Conservation (phyloP, 1,139 yeast genomes). For the Lodderomyces theae region DNA sequence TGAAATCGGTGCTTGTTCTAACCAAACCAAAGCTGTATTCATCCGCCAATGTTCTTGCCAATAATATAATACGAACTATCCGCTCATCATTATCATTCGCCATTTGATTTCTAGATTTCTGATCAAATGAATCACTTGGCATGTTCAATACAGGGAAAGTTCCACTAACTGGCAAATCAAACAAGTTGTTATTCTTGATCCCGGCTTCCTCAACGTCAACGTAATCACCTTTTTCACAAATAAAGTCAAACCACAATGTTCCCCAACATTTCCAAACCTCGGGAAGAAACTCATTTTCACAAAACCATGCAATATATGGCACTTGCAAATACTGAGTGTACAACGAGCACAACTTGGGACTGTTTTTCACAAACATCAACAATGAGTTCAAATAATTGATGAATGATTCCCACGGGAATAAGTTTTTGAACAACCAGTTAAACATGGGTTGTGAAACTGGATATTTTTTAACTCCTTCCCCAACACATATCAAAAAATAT, state of each 20-base stretch:
- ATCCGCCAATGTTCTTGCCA: conserved; percentile 51
- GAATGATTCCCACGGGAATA: conserved; percentile 68
- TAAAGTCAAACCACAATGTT: conserved; percentile 69
- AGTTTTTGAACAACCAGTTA: conserved; percentile 50
- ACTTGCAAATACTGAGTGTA: conserved; percentile 33
- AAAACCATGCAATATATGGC: conserved; percentile 39
- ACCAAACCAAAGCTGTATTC: conserved; percentile 53
- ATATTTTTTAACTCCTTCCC: conserved; percentile 49
- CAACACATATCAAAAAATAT: conserved; percentile 62
- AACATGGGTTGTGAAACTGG: conserved; percentile 51
- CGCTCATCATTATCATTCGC: conserved; percentile 44
- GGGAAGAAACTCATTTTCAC: conserved; percentile 58
- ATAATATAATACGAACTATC: conserved; percentile 47
- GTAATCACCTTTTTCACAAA: conserved; percentile 50
- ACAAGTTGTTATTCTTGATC: conserved; percentile 49
- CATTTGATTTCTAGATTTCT: conserved; percentile 25
- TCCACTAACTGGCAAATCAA: conserved; percentile 69
- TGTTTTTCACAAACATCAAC: conserved; percentile 31
- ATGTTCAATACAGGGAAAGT: conserved; percentile 35
- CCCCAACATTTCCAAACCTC: conserved; percentile 90
- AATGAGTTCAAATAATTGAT: conserved; percentile 60
- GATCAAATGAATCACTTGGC: conserved; percentile 16
- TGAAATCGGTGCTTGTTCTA: conserved; percentile 44
- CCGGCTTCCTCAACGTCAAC: conserved; percentile 55
- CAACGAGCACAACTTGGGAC: conserved; percentile 24